A percentile compares a stretch with the other conserved stretches of the same genome.
Conservation (phyloP, 2,329 filamentous ascomycete species). For the Penicillium brasilianum region DNA sequence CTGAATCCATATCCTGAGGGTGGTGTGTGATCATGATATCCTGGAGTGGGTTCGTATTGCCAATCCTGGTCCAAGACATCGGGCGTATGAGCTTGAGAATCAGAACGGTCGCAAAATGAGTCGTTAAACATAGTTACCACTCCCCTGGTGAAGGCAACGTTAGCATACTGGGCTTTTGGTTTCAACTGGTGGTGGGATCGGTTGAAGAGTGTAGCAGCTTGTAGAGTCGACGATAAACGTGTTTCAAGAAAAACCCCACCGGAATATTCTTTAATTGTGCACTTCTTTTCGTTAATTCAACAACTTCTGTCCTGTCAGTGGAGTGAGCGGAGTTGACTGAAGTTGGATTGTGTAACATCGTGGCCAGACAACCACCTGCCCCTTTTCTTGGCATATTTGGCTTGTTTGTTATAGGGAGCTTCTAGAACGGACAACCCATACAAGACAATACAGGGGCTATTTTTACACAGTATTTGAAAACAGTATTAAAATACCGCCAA, state of each 20-base stretch:
- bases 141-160: neutral
- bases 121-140: neutral
- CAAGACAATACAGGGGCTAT: slow-evolving; percentile 5
- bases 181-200: neutral
- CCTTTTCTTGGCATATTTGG: slow-evolving; percentile 2
- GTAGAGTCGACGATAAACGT: neutral
- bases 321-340: no score
- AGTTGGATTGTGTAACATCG: neutral
- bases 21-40: neutral
- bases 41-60: neutral
- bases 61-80: neutral
- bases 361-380: neutral
- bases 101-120: neutral
- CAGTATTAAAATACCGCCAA: slow-evolving; percentile 13
- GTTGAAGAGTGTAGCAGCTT: neutral
- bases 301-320: no score
- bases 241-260: no score
- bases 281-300: no score
- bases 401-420: neutral
- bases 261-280: no score
- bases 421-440: neutral
- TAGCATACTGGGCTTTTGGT: slow-evolving; percentile 1
- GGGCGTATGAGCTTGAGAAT: neutral
- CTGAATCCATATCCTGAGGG: neutral
- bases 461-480: slow-evolving; percentile 15